These are phyloP conservation scores for Novymonas esmeraldas DNA, from an alignment of 208 protist species.

Conservation along the genomic window DNA sequence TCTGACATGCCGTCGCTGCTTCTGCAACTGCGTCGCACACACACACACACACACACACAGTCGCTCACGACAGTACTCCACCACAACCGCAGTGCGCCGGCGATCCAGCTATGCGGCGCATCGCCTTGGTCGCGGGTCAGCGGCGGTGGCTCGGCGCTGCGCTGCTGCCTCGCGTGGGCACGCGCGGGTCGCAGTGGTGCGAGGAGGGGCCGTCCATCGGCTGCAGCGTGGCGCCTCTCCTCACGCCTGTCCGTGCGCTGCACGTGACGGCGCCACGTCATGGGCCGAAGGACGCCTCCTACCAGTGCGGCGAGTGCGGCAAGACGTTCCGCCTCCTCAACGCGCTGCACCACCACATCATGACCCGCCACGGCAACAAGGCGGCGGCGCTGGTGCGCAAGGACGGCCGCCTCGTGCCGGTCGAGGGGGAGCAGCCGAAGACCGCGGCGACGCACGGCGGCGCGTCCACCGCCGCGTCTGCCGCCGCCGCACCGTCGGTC, in stretches of 20 bases:
- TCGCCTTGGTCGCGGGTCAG: conserved; percentile 1
- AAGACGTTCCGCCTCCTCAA: conserved; percentile 89
- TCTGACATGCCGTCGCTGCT: too few relatives aligned
- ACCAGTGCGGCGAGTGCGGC: conserved; percentile 83
- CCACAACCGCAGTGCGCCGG: not conserved
- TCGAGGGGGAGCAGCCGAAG: conserved; percentile 29
- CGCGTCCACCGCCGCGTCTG: conserved; percentile 2
- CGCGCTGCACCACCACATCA: conserved; percentile 89
- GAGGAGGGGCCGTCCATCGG: not conserved
- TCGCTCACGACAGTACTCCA: not conserved
- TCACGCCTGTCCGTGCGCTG: conserved; percentile 8
- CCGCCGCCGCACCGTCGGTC: conserved; percentile 6
- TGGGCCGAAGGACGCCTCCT: conserved; percentile 36
- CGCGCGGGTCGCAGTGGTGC: not conserved
- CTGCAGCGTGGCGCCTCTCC: not conserved
- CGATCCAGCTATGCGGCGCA: not conserved
- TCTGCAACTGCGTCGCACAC: not conserved
- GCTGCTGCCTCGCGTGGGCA: conserved; percentile 4
- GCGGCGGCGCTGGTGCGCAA: conserved; percentile 65
- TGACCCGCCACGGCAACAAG: conserved; percentile 79
- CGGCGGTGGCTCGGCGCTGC: conserved; percentile 8
- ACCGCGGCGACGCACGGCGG: conserved; percentile 1
- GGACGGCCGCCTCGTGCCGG: conserved; percentile 61
- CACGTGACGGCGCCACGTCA: conserved; percentile 13
- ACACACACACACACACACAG: not conserved